Conservation (phyloP, 805 yeast species). For the Lipomyces mesembrius region DNA sequence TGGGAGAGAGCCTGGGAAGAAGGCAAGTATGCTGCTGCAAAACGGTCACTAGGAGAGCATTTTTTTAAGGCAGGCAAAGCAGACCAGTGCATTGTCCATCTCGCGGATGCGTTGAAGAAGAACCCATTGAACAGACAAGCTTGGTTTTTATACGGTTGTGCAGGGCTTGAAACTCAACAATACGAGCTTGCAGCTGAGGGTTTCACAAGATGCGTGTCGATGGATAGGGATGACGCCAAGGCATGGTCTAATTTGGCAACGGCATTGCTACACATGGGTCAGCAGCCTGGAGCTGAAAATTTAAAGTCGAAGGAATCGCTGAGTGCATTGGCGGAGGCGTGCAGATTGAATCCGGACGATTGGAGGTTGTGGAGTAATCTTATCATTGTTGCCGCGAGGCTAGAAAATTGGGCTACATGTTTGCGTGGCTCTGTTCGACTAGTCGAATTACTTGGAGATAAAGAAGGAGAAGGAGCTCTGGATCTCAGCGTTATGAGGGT, state of each 20-base stretch:
- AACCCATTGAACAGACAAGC: slow-evolving; percentile 78
- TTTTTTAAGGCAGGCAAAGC: slow-evolving; percentile 60
- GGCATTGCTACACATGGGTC: slow-evolving; percentile 66
- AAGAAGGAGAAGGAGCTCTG: slow-evolving; percentile 64
- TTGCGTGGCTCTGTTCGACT: slow-evolving; percentile 72
- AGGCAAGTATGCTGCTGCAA: slow-evolving; percentile 83
- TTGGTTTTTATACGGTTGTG: slow-evolving; percentile 92
- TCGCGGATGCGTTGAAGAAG: slow-evolving; percentile 72
- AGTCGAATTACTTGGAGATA: slow-evolving; percentile 59
- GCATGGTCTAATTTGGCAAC: slow-evolving; percentile 94
- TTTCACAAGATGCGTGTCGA: slow-evolving; percentile 83
- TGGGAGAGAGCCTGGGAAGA: slow-evolving; percentile 90
- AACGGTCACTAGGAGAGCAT: slow-evolving; percentile 76
- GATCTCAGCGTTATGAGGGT: slow-evolving; percentile 78
- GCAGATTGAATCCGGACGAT: slow-evolving; percentile 62
- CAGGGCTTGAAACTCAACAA: slow-evolving; percentile 74
- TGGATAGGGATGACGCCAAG: slow-evolving; percentile 78
- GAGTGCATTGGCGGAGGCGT: slow-evolving; percentile 80
- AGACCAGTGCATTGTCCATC: slow-evolving; percentile 62
- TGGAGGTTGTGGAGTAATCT: slow-evolving; percentile 94
- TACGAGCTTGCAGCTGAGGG: slow-evolving; percentile 86
- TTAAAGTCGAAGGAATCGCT: slow-evolving; percentile 62
- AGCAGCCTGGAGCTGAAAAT: slow-evolving; percentile 43
- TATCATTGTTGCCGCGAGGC: slow-evolving; percentile 75
- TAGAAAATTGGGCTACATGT: slow-evolving; percentile 89